These are phyloP conservation scores for Cicer chorassanicum DNA, from an alignment of 306 rosid genomes.

Conservation along the genomic window DNA sequence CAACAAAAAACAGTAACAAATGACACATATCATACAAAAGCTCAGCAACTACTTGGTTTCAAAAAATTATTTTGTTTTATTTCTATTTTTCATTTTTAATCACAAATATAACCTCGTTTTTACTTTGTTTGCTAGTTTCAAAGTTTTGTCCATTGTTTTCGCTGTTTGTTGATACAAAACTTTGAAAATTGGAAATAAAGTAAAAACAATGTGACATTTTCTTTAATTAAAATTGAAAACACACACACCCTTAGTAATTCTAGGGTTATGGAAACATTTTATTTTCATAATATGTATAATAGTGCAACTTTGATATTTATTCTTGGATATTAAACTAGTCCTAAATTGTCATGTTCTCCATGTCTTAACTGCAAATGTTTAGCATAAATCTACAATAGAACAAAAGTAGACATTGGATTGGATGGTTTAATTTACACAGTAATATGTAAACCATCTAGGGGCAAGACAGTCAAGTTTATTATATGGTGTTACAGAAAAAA, in stretches of 20 bases:
- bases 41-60: background rate
- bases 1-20: slow-evolving; percentile 12
- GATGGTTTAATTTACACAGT: slow-evolving; percentile 16
- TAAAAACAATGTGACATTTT: background rate
- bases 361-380: slow-evolving; percentile 8
- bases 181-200: background rate
- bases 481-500: background rate
- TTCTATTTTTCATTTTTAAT: background rate
- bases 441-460: background rate
- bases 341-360: slow-evolving; percentile 5
- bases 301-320: slow-evolving; percentile 19
- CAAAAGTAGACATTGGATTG: background rate
- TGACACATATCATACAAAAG: background rate
- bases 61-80: background rate
- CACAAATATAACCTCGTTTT: background rate
- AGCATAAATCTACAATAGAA: slow-evolving; percentile 6
- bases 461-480: background rate
- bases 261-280: too few relatives aligned
- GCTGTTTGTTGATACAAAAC: background rate
- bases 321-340: slow-evolving; percentile 9
- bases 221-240: too few relatives aligned
- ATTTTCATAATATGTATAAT: background rate
- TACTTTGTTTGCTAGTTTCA: background rate
- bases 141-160: background rate
- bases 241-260: too few relatives aligned